Evolutionary conservation across 805 yeast species (phyloP), one percentile per base, ranked within the genome.

Genomic region (Candida boleticola): DNA sequence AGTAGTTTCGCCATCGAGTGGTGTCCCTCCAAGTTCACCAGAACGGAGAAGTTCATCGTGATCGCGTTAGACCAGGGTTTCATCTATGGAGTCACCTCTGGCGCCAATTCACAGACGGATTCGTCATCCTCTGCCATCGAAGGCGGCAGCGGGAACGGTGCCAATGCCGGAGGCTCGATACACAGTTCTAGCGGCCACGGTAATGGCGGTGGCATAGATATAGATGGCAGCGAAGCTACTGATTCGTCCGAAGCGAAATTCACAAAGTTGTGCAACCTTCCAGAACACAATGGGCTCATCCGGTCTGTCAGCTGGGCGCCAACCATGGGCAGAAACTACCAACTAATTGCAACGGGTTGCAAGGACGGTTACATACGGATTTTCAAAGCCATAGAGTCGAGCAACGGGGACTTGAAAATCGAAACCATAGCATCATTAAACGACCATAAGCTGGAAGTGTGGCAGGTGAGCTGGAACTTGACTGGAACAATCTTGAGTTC

Each of bases 261-360:
- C 48, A 67, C 69, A 10, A 72, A 76, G 41, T 80, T 80, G 0
- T 80, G 85, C 26, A 79, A 78, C 46, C 68, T 92, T 19, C 85
- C 89, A 2, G 97, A 89, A 30, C 97, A 90, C 58, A 75, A 78
- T 41, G 96, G 96, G 2, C 72, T 92, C 31, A 88, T 92, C 26
- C 73, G 98, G 54, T 85, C 89, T 14, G 88, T 90, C 4, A 76
- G 90, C 23, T 92, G 99, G 99, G 98, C 98, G 0, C 97, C 98
- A 2, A 80, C 95, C 0, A 87, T 90, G 84, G 98, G 98, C 2
- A 72, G 96, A 51, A 80, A 83, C 48, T 87, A 80, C 59, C 96
- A 92, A 53, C 68, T 90, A 37, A 73, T 93, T 33, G 98, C 99
- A 0, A 92, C 98, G 0, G 98, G 95, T 4, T 89, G 96, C 59